Evolutionary conservation across 164 flowering plant species (phyloP).

Genomic region (Vitis rupestris): DNA sequence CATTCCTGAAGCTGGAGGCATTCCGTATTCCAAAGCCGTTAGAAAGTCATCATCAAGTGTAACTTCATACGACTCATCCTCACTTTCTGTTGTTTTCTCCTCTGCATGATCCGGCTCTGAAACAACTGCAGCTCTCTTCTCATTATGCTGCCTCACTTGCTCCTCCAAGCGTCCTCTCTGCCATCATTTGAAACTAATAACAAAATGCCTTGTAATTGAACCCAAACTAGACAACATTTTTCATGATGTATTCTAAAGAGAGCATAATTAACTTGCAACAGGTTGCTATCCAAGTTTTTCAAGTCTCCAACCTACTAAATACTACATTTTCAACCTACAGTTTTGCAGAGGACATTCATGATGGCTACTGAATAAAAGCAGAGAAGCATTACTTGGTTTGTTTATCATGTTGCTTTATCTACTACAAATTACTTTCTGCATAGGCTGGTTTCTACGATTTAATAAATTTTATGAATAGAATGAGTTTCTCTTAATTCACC

Average conservation of each 20-base stretch:
- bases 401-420: no score
- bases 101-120: constrained; percentile 23
- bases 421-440: no score
- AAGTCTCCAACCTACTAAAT: no score
- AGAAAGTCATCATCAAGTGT: constrained; percentile 89
- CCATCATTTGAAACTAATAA: constrained; percentile 12
- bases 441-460: no score
- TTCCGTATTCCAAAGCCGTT: constrained; percentile 93
- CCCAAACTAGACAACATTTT: neutral
- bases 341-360: no score
- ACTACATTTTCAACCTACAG: no score
- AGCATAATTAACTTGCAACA: no score
- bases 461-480: no score
- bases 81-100: constrained; percentile 34
- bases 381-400: no score
- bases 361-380: no score
- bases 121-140: constrained; percentile 45
- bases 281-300: no score
- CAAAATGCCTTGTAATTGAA: neutral
- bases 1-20: constrained; percentile 99
- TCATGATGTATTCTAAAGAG: neutral
- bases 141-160: constrained; percentile 84
- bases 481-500: no score
- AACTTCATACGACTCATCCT: constrained; percentile 78
- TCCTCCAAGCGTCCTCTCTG: constrained; percentile 91